Evolutionary conservation across 2,329 filamentous ascomycete species (phyloP).

Genomic region (Venturia aucupariae): DNA sequence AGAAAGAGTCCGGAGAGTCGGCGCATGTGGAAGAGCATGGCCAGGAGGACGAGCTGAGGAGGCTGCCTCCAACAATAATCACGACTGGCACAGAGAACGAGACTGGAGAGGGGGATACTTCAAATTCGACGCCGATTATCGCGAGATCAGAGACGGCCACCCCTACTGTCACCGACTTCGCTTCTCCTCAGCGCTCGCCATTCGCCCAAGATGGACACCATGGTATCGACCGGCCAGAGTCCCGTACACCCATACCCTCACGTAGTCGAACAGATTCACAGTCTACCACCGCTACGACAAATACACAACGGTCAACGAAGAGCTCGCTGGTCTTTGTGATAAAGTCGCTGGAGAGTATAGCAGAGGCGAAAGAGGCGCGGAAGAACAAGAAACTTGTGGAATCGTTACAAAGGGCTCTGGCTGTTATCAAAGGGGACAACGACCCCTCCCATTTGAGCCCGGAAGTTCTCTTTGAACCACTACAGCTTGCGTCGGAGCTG

Average conservation of each 20-base stretch:
- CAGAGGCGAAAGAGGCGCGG: constrained; percentile 80
- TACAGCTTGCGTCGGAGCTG: constrained; percentile 82
- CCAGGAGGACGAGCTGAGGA: not conserved
- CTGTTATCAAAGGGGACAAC: constrained; percentile 70
- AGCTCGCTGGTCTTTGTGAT: constrained; percentile 95
- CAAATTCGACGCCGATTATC: constrained; percentile 3
- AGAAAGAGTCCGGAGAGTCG: not conserved
- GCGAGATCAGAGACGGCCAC: not conserved
- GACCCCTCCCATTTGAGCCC: constrained; percentile 77
- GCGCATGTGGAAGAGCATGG: not conserved
- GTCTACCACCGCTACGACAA: constrained; percentile 46
- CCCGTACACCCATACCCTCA: constrained; percentile 18
- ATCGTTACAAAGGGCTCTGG: constrained; percentile 69
- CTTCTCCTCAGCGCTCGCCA: constrained; percentile 14
- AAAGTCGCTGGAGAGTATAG: constrained; percentile 85
- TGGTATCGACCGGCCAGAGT: constrained; percentile 4
- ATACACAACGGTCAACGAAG: constrained; percentile 54
- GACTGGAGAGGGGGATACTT: not conserved
- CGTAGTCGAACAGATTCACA: constrained; percentile 51
- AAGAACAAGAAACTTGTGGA: constrained; percentile 79
- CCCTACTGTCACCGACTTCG: constrained; percentile 9
- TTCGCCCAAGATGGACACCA: constrained; percentile 5
- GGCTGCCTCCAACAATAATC: constrained; percentile 5
- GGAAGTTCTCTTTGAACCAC: constrained; percentile 80
- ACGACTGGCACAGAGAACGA: not conserved